Percentiles rank a stretch among this genome's conserved stretches.
Conservation (phyloP, 306 rosid species). For the Astragalus glycyphyllos region DNA sequence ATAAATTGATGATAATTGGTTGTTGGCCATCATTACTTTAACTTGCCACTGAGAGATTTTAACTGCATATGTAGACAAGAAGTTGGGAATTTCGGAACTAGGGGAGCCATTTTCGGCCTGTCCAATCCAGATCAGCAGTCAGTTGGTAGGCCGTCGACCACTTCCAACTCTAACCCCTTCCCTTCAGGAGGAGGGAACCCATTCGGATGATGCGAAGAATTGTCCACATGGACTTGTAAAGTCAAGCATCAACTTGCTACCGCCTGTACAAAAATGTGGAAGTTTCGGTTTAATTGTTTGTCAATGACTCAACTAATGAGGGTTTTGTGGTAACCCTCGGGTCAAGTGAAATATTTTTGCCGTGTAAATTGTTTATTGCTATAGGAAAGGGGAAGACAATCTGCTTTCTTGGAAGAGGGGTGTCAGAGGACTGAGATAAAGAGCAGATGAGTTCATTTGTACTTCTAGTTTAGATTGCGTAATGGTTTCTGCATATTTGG, state of each 20-base stretch:
- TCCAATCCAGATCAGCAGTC: slow-evolving; percentile 66
- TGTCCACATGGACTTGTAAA: slow-evolving; percentile 36
- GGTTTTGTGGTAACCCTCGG: slow-evolving; percentile 39
- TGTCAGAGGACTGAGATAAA: slow-evolving; percentile 16
- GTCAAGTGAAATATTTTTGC: slow-evolving; percentile 44
- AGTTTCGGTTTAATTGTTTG: slow-evolving; percentile 48
- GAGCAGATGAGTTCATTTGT: slow-evolving; percentile 41
- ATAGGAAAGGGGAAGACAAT: slow-evolving; percentile 45
- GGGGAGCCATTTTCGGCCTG: slow-evolving; percentile 61
- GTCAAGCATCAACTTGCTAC: slow-evolving; percentile 57
- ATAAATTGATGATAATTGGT: slow-evolving; percentile 29
- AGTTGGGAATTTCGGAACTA: slow-evolving; percentile 50
- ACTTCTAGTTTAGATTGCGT: slow-evolving; percentile 39
- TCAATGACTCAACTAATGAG: slow-evolving; percentile 2
- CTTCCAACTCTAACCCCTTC: slow-evolving; percentile 62
- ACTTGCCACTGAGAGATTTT: slow-evolving; percentile 22
- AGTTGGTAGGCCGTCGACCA: slow-evolving; percentile 55
- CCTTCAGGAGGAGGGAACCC: slow-evolving; percentile 75
- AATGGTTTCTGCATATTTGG: slow-evolving; percentile 45
- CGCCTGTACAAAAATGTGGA: slow-evolving; percentile 59
- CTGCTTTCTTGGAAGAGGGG: slow-evolving; percentile 30
- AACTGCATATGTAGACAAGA: slow-evolving; percentile 63
- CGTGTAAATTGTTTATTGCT: slow-evolving; percentile 56
- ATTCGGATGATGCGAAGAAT: slow-evolving; percentile 60
- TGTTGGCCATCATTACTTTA: slow-evolving; percentile 28